Evolutionary conservation across 2,329 filamentous ascomycete genomes (phyloP).

Genomic region (Escovopsis sp.): DNA sequence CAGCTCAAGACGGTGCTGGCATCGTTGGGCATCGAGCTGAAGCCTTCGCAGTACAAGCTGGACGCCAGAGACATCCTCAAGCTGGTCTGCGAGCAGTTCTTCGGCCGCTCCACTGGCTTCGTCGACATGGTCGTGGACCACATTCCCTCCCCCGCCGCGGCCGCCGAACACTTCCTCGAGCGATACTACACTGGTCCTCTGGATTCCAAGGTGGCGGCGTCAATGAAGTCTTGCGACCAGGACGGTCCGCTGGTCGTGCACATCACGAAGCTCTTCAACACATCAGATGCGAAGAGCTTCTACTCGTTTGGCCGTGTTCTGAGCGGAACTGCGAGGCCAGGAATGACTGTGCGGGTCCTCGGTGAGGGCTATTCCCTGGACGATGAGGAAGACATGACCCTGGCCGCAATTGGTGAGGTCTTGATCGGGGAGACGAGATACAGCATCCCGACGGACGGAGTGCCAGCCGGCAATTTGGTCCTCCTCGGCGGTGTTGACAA

Average conservation of each 20-base stretch:
- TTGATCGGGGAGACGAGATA: conserved; percentile 90
- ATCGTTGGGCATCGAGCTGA: conserved; percentile 68
- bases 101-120: conserved; percentile 76
- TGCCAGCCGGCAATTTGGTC: conserved; percentile 88
- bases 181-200: conserved; percentile 84
- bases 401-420: conserved; percentile 69
- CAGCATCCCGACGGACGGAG: conserved; percentile 78
- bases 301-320: conserved; percentile 81
- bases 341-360: conserved; percentile 73
- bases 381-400: conserved; percentile 93
- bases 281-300: conserved; percentile 80
- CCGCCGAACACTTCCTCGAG: conserved; percentile 61
- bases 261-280: conserved; percentile 85
- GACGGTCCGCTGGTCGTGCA: conserved; percentile 87
- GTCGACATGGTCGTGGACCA: conserved; percentile 92
- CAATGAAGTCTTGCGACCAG: conserved; percentile 72
- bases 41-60: conserved; percentile 81
- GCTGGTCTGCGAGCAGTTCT: conserved; percentile 88
- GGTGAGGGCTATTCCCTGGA: conserved; percentile 93
- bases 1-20: conserved; percentile 68
- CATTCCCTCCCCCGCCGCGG: conserved; percentile 72
- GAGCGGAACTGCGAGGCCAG: conserved; percentile 76
- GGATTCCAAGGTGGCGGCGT: conserved; percentile 63
- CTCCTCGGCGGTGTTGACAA: conserved; percentile 90
- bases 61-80: conserved; percentile 83